Evolutionary conservation across 108 stramenopile species (phyloP), one percentile per base, ranked within the genome.

Genomic region (Conticribra weissflogii): DNA sequence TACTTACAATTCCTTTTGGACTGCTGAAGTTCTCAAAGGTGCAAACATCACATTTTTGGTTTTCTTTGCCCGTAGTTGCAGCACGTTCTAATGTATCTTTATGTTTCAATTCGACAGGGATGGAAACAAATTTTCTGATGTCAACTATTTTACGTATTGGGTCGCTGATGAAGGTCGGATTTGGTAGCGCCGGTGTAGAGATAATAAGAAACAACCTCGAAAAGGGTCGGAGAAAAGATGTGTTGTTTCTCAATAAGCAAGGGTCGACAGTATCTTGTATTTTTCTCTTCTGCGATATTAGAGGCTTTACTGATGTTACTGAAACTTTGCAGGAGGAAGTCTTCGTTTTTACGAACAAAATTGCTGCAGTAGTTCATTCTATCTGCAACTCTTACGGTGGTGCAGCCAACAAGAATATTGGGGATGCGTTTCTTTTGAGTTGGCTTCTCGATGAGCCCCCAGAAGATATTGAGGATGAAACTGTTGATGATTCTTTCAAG

Each of bases 241-340:
- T 79, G 34, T 59, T 95, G 32, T 67, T 94, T 48, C 62, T 92
- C 25, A 86, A 81, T 41, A 79, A 76, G 9, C 74, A 88, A 25
- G 96, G 96, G 65, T 70, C 83, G 18, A 90, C 74, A 25, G 92
- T 96, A 7, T 80, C 88, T 9, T 93, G 96, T 45, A 90, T 98
- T 46, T 98, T 97, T 67, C 74, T 95, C 30, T 98, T 98, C 57
- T 98, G 96, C 70, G 97, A 98, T 72, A 95, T 98, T 62, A 84
- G 97, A 53, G 86, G 88, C 54, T 98, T 97, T 71, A 98, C 96
- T 14, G 96, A 97, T 81, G 92, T 93, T 23, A 97, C 97, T 2
- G 97, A 97, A 68, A 89, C 86, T 51, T 74, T 97, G 25, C 94
- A 95, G 76, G 97, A 98, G 73, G 95, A 97, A 59, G 96, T 98